Percentiles rank a stretch among this genome's conserved stretches.
Evolutionary conservation across 139 green algal genomes (phyloP).

Genomic region (Tetradesmus lagerheimii): DNA sequence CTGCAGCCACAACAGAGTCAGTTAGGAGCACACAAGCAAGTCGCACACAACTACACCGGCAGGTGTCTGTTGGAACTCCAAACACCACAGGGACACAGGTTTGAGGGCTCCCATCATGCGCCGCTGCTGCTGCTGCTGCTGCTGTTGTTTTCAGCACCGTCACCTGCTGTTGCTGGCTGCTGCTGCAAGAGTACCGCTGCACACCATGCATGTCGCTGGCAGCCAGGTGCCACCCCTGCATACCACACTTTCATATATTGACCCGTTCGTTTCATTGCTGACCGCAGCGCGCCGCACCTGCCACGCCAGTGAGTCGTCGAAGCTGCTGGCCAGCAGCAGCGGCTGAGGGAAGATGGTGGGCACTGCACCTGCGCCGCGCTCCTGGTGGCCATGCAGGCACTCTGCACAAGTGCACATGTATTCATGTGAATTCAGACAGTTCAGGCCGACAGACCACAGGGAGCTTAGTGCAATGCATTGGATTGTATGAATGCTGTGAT

Average conservation of each 20-base stretch:
- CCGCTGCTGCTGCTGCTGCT: background rate
- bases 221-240: background rate
- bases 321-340: slow-evolving; percentile 31
- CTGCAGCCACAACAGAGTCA: slow-evolving; percentile 37
- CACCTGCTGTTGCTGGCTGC: slow-evolving; percentile 12
- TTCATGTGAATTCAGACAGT: too few relatives aligned
- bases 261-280: background rate
- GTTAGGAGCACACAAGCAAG: too few relatives aligned
- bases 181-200: background rate
- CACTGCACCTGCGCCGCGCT: background rate
- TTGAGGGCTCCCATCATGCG: background rate
- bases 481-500: too few relatives aligned
- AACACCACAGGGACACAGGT: too few relatives aligned
- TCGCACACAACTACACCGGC: too few relatives aligned
- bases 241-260: background rate
- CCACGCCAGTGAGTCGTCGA: slow-evolving; percentile 13
- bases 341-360: slow-evolving; percentile 49
- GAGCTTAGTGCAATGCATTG: too few relatives aligned
- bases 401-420: background rate
- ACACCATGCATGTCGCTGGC: too few relatives aligned
- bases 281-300: background rate
- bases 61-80: background rate
- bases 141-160: too few relatives aligned
- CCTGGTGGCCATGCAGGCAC: slow-evolving; percentile 44
- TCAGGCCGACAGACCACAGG: too few relatives aligned